phyloP scores from a whole-genome alignment of 345 rosid species.

The Populus pruinosa region DNA sequence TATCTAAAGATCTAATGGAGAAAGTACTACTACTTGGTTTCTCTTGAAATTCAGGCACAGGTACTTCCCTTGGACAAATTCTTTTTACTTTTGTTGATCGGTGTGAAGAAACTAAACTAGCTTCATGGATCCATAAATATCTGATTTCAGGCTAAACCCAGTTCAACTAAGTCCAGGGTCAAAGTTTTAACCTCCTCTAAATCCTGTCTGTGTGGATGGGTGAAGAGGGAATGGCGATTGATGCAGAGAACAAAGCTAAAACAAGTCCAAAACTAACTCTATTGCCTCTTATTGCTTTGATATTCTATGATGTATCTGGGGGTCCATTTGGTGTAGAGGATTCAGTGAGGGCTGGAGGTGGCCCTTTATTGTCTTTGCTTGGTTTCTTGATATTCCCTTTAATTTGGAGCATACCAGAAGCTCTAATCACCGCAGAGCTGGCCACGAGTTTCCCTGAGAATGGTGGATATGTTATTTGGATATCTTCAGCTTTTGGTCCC shows the following conservation, averaged over 20 bases:
- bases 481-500: constrained; percentile 84
- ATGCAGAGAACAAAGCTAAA: constrained; percentile 27
- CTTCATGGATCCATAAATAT: not conserved
- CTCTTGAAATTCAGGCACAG: constrained; percentile 5
- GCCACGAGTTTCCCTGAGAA: constrained; percentile 90
- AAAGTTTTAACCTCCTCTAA: constrained; percentile 11
- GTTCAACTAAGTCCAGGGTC: not conserved
- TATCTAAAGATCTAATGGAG: not conserved
- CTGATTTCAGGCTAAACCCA: constrained; percentile 6
- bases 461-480: constrained; percentile 92
- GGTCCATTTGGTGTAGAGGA: constrained; percentile 97
- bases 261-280: constrained; percentile 63
- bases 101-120: not conserved
- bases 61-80: constrained; percentile 10
- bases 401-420: constrained; percentile 91
- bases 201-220: constrained; percentile 48
- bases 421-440: constrained; percentile 86
- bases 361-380: constrained; percentile 72
- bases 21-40: not conserved
- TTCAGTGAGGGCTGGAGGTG: constrained; percentile 83
- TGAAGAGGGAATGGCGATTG: constrained; percentile 46
- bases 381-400: constrained; percentile 84
- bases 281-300: constrained; percentile 75
- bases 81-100: not conserved
- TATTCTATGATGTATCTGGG: constrained; percentile 92